phyloP scores from a whole-genome alignment of 331 rosid genomes.

The Acacia pycnantha region DNA sequence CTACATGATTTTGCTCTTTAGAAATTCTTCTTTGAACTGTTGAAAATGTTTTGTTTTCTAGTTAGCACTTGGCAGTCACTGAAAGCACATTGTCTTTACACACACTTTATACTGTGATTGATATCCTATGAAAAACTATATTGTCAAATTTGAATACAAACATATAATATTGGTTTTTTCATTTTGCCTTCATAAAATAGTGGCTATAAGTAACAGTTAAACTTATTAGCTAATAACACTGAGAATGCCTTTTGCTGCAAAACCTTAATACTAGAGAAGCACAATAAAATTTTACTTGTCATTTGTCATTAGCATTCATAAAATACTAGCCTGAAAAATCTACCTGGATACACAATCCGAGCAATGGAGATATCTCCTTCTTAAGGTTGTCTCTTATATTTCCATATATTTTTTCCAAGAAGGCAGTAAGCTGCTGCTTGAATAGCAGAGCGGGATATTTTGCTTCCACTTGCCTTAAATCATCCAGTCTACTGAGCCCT shows the following conservation, averaged over 20 bases:
- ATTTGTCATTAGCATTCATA: background rate
- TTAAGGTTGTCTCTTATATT: constrained; percentile 75
- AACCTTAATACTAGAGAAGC: background rate
- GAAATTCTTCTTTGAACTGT: background rate
- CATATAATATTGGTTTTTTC: background rate
- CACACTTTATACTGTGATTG: background rate
- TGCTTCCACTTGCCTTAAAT: constrained; percentile 81
- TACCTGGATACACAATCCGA: constrained; percentile 78
- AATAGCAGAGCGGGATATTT: constrained; percentile 75
- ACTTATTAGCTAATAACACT: background rate
- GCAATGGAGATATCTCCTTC: constrained; percentile 81
- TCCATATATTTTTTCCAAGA: constrained; percentile 80
- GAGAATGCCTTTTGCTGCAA: background rate
- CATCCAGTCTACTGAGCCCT: constrained; percentile 65
- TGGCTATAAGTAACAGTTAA: background rate
- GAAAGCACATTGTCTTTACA: background rate
- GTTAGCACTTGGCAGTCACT: background rate
- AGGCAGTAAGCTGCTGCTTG: constrained; percentile 87
- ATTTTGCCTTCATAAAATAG: background rate
- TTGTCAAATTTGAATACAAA: background rate
- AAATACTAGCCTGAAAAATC: constrained; percentile 9
- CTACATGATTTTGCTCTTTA: background rate
- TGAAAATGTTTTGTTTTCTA: background rate
- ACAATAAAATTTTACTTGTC: background rate
- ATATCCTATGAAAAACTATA: background rate